Evolutionary conservation across 2,329 filamentous ascomycete species (phyloP).

Genomic region (Penicillium sp.): DNA sequence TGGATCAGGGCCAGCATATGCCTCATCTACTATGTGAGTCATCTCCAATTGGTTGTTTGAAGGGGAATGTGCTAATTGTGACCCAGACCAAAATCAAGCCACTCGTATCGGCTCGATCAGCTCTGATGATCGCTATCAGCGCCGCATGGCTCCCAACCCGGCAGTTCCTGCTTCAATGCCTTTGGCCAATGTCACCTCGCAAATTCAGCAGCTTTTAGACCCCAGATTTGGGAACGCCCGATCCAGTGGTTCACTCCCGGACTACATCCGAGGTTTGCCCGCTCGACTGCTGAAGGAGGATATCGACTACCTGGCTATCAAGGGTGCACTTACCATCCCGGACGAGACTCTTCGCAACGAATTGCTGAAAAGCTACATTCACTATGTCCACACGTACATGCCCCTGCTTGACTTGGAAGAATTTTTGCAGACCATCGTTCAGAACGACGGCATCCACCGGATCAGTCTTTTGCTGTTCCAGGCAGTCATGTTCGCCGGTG

Average conservation of each 20-base stretch:
- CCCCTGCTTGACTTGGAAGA: slow-evolving; percentile 73
- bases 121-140: slow-evolving; percentile 46
- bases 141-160: slow-evolving; percentile 48
- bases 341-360: slow-evolving; percentile 71
- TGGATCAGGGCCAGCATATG: slow-evolving; percentile 58
- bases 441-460: slow-evolving; percentile 68
- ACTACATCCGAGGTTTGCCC: slow-evolving; percentile 80
- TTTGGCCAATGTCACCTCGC: slow-evolving; percentile 36
- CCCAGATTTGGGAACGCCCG: slow-evolving; percentile 52
- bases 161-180: slow-evolving; percentile 41
- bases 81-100: slow-evolving; percentile 35
- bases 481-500: slow-evolving; percentile 90
- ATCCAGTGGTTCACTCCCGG: slow-evolving; percentile 54
- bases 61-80: neutral
- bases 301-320: slow-evolving; percentile 77
- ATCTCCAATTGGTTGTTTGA: neutral
- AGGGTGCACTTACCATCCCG: slow-evolving; percentile 81
- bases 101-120: slow-evolving; percentile 53
- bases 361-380: slow-evolving; percentile 76
- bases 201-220: slow-evolving; percentile 40
- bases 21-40: slow-evolving; percentile 65
- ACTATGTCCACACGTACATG: slow-evolving; percentile 94
- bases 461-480: slow-evolving; percentile 88
- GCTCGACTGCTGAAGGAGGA: slow-evolving; percentile 77
- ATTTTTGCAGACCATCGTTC: slow-evolving; percentile 59